Base-by-base conservation (phyloP, 2,329 filamentous ascomycete species). In the Pseudonectria foliicola region DNA sequence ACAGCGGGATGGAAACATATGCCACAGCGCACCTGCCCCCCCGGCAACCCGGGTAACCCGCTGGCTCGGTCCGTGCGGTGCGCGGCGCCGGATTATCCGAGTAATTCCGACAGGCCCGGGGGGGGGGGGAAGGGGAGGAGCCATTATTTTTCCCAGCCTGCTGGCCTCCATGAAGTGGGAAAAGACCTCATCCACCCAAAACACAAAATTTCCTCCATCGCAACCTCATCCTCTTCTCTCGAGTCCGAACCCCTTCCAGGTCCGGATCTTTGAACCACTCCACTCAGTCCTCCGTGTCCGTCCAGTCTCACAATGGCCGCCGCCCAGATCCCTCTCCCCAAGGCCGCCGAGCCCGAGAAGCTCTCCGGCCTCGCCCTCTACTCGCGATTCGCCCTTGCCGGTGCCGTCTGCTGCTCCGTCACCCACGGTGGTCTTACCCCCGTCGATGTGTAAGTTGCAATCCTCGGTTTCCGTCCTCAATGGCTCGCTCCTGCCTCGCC, bases 401-500 rank as follows among this genome's bases (percentile, higher is more conserved):
- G 92, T 71, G 92, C 92, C 56, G 73, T 96, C 75, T 95, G 92
- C 82, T 98, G 92, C 71, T 92, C 89, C 56, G 73, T 96, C 71
- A 98, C 92, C 62, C 92, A 98, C 79, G 92, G 90, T 68, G 84
- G 77, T 60, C 81, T 96, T 57, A 98, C 92, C 54, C 92, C 92
- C 61, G 88, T 98, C 67, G 92, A 98, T 85, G 92, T 98, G 90
- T 96, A 92, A 68, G 90, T 85, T 13, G 8, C 28, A 29, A 18
- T 18, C 31, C 26, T 11, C 13, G 8, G 29, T 7, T 28, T 29
- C 29, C 15, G 27, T 25, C 25, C 31, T 32, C 47, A 52, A 52
- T 52, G 43, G 47, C 41, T 40, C 25, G 14, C 16, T 25, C 15
- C 31, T 39, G 37, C 16, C 29, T 31, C 13, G 25, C 25, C 13